These are phyloP conservation scores for Trichoderma afroharzianum DNA, from an alignment of 2,329 filamentous ascomycete genomes.

Conservation along the genomic window DNA sequence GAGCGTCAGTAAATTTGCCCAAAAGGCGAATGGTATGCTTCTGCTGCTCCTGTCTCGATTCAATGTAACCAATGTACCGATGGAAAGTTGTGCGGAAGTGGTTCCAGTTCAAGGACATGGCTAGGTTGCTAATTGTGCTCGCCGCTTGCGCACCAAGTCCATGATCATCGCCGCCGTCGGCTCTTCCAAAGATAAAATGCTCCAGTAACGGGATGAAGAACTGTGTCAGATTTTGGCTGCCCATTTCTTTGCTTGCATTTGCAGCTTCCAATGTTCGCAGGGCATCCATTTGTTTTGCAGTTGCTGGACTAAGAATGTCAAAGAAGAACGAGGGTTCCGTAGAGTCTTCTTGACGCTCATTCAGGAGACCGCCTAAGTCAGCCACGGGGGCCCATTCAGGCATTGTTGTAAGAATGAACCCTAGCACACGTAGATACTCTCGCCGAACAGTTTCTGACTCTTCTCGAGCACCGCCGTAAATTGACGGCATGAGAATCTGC, in stretches of 20 bases:
- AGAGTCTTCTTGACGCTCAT: constrained; percentile 59
- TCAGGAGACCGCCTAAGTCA: constrained; percentile 69
- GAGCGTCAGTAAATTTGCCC: constrained; percentile 73
- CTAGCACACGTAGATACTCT: constrained; percentile 77
- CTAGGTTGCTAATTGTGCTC: constrained; percentile 71
- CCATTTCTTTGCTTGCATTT: constrained; percentile 61
- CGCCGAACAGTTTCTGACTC: constrained; percentile 77
- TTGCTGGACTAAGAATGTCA: constrained; percentile 87
- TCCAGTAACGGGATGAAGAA: constrained; percentile 90
- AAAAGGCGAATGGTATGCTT: constrained; percentile 83
- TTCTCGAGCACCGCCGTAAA: constrained; percentile 74
- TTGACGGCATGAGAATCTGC: constrained; percentile 65
- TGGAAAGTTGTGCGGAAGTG: constrained; percentile 83
- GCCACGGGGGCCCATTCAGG: constrained; percentile 66
- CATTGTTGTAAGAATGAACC: constrained; percentile 69
- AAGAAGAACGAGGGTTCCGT: constrained; percentile 75
- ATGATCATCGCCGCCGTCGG: constrained; percentile 70
- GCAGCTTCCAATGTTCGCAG: constrained; percentile 71
- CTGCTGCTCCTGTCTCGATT: constrained; percentile 74
- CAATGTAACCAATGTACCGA: constrained; percentile 78
- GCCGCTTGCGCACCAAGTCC: constrained; percentile 84
- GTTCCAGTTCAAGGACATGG: constrained; percentile 78
- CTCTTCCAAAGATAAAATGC: constrained; percentile 85
- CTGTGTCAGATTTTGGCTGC: constrained; percentile 74
- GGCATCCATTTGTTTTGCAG: constrained; percentile 79